Evolutionary conservation across 1,284 basidiomycete species (phyloP).

Genomic region (Apiotrichum sp.): DNA sequence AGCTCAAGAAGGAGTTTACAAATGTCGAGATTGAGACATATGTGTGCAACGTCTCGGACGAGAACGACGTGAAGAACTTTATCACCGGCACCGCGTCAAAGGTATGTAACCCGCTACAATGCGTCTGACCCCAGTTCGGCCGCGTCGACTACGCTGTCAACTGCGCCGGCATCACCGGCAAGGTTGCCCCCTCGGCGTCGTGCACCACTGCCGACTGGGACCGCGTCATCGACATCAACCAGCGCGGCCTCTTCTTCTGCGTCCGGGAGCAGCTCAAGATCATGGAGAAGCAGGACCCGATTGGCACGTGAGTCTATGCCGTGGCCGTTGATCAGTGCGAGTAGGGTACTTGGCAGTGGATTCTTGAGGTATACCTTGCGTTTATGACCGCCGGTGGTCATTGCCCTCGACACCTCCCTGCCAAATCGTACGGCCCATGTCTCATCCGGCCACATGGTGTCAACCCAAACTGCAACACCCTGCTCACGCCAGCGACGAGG

Average conservation of each 20-base stretch:
- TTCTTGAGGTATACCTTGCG: too few species aligned
- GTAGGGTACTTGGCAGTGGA: too few species aligned
- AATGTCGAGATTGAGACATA: constrained; percentile 2
- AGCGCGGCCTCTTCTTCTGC: constrained; percentile 18
- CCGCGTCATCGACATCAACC: constrained; percentile 26
- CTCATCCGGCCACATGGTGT: too few species aligned
- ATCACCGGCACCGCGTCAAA: neutral
- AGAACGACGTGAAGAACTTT: constrained; percentile 3
- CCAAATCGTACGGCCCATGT: neutral
- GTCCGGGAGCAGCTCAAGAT: constrained; percentile 20
- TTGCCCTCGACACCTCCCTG: too few species aligned
- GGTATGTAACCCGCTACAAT: neutral
- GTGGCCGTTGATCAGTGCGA: too few species aligned
- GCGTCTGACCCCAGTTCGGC: constrained; percentile 14
- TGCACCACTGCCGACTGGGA: constrained; percentile 24
- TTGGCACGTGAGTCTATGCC: neutral
- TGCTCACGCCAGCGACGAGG: neutral
- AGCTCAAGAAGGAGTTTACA: neutral
- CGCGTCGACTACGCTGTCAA: constrained; percentile 35
- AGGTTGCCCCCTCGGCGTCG: constrained; percentile 8
- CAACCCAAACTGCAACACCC: too few species aligned
- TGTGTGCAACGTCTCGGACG: constrained; percentile 10
- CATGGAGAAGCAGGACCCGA: constrained; percentile 19
- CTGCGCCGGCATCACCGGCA: constrained; percentile 25
- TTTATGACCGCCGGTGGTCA: too few species aligned